Evolutionary conservation across 345 rosid species (phyloP).

Genomic region (Combretum micranthum): DNA sequence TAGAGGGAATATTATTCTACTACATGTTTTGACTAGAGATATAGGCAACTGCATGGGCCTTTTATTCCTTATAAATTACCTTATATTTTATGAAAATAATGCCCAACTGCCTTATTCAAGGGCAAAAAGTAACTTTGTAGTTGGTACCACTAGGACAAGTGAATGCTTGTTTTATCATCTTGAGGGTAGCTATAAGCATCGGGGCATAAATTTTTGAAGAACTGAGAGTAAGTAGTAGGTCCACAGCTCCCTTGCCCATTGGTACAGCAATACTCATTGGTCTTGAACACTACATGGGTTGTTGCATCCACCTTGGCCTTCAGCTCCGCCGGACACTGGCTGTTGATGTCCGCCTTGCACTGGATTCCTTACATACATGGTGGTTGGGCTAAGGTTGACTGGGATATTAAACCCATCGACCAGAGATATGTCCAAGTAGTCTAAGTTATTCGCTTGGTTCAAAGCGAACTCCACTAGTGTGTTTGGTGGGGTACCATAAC

Average conservation of each 20-base stretch:
- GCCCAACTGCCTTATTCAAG: neutral
- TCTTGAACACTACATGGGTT: slow-evolving; percentile 27
- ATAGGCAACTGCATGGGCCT: too few species aligned
- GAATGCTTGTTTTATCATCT: slow-evolving; percentile 20
- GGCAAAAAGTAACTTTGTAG: slow-evolving; percentile 25
- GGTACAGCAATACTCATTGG: slow-evolving; percentile 18
- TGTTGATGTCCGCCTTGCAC: slow-evolving; percentile 12
- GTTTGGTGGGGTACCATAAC: slow-evolving; percentile 12
- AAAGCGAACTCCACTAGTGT: slow-evolving; percentile 18
- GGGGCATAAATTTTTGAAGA: slow-evolving; percentile 12
- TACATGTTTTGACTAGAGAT: too few species aligned
- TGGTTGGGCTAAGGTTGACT: slow-evolving; percentile 18
- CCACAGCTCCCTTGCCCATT: slow-evolving; percentile 6
- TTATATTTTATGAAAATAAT: too few species aligned
- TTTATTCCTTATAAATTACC: too few species aligned
- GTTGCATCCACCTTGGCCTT: slow-evolving; percentile 22
- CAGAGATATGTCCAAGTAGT: slow-evolving; percentile 24
- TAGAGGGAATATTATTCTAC: too few species aligned
- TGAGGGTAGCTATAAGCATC: slow-evolving; percentile 23
- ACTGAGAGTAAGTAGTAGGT: slow-evolving; percentile 13
- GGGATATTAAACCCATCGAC: slow-evolving; percentile 27
- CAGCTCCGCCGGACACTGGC: slow-evolving; percentile 17
- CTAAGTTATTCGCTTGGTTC: slow-evolving; percentile 13
- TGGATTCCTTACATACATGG: slow-evolving; percentile 12
- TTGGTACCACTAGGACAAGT: slow-evolving; percentile 25